Base-by-base conservation (phyloP, 2,329 filamentous ascomycete genomes). In the Metarhizium brunneum region DNA sequence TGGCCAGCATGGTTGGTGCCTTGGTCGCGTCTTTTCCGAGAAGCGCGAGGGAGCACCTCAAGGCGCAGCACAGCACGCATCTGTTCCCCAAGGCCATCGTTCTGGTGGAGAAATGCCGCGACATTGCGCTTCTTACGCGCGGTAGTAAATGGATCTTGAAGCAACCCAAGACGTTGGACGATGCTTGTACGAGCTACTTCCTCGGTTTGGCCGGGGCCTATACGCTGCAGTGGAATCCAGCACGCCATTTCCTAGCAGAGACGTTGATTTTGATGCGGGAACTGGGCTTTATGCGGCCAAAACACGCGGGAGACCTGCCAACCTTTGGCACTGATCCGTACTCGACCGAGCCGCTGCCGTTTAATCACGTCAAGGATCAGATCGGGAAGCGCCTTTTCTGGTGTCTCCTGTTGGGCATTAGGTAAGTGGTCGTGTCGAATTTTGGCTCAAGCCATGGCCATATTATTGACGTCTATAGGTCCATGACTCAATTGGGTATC, bases 341-440 rank as follows among this genome's bases (percentile, higher is more conserved):
- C 55, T 71, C 70, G 6, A 66, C 67, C 1, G 71, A 75, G 8
- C 70, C 71, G 5, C 70, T 75, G 47, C 73, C 77, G 0, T 82
- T 87, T 57, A 85, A 89, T 62, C 85, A 86, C 51, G 80, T 91
- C 53, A 84, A 85, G 64, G 83, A 86, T 63, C 86, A 91, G 69
- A 80, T 88, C 50, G 83, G 86, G 50, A 87, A 88, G 66, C 82
- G 87, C 59, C 85, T 95, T 45, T 96, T 95, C 68, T 96, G 91
- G 85, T 86, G 88, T 25, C 79, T 91, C 61, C 84, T 94, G 59
- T 82, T 91, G 5, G 86, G 86, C 38, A 81, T 89, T 57, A 80
- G 85, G 80, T 85, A 71, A 18, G 56, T 45, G 45, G 11, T 13
- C 29, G 25, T 43, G 6, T 6, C 3, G 14, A 20, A 38, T 35